A percentile compares a stretch with the other conserved stretches of the same genome.
These are phyloP conservation scores for Coniferiporia sulphurascens DNA, from an alignment of 1,284 basidiomycete genomes.

Conservation along the genomic window DNA sequence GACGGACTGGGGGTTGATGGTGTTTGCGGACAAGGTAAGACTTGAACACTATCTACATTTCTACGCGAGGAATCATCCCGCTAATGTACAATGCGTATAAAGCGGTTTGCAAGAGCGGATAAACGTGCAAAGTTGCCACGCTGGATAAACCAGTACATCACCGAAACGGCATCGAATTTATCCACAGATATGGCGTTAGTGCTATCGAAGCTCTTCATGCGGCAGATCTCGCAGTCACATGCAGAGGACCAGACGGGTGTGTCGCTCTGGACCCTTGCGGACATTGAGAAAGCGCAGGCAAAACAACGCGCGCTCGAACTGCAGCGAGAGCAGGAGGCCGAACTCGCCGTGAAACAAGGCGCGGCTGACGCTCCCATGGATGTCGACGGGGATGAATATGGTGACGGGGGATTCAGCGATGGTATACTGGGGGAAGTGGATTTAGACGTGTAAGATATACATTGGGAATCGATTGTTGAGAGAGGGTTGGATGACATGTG, in stretches of 20 bases:
- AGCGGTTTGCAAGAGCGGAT: slow-evolving; percentile 96
- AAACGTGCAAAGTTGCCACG: slow-evolving; percentile 96
- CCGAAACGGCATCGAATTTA: slow-evolving; percentile 93
- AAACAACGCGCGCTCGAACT: slow-evolving; percentile 62
- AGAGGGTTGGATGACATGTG: background rate
- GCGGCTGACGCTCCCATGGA: slow-evolving; percentile 28
- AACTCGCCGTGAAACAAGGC: slow-evolving; percentile 20
- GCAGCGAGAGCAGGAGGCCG: slow-evolving; percentile 37
- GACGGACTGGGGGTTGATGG: slow-evolving; percentile 99
- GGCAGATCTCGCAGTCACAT: slow-evolving; percentile 95
- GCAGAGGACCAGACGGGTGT: slow-evolving; percentile 94
- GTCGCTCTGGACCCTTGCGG: slow-evolving; percentile 89
- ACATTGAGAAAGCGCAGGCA: slow-evolving; percentile 76
- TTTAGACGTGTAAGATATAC: slow-evolving; percentile 31
- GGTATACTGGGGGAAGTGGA: slow-evolving; percentile 59
- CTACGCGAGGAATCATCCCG: slow-evolving; percentile 1
- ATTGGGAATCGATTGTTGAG: background rate
- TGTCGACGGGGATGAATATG: slow-evolving; percentile 55
- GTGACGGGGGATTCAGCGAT: slow-evolving; percentile 71
- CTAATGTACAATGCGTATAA: background rate
- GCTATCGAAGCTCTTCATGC: slow-evolving; percentile 94
- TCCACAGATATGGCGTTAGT: slow-evolving; percentile 99
- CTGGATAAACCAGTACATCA: slow-evolving; percentile 99
- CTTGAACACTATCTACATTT: background rate
- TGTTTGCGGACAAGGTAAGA: slow-evolving; percentile 95